Percentiles rank a stretch among this genome's conserved stretches.
Evolutionary conservation across 176 grass and related monocot species (phyloP).

Genomic region (Pharus latifolius): DNA sequence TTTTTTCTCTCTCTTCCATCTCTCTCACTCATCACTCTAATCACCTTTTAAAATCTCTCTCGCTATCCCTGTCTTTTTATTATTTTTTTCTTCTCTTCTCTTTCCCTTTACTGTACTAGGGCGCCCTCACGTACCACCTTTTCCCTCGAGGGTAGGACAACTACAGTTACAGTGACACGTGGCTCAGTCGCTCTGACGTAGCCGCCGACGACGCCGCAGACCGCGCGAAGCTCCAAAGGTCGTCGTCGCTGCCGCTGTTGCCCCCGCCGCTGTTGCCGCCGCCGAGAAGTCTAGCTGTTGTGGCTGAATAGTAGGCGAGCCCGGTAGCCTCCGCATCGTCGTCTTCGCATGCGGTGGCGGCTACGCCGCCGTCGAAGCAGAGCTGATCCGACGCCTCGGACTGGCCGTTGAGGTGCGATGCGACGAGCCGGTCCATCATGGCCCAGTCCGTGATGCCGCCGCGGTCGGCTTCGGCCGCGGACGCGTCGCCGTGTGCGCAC

Average conservation of each 20-base stretch:
- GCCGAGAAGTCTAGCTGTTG: slow-evolving; percentile 19
- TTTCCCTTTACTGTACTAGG: slow-evolving; percentile 31
- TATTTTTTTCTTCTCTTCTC: background rate
- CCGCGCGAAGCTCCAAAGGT: slow-evolving; percentile 83
- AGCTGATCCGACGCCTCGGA: slow-evolving; percentile 45
- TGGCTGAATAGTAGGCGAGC: slow-evolving; percentile 41
- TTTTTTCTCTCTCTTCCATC: slow-evolving; percentile 5
- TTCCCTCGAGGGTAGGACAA: background rate
- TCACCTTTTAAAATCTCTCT: slow-evolving; percentile 31
- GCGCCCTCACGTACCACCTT: background rate
- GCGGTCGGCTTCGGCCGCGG: background rate
- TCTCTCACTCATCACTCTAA: slow-evolving; percentile 29
- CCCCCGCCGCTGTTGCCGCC: background rate
- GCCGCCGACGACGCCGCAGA: slow-evolving; percentile 17
- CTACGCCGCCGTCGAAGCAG: slow-evolving; percentile 39
- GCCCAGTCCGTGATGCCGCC: slow-evolving; percentile 58
- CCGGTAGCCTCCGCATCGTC: background rate
- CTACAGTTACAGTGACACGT: slow-evolving; percentile 25
- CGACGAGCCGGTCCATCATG: slow-evolving; percentile 84
- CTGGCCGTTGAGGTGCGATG: slow-evolving; percentile 88
- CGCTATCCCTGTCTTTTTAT: slow-evolving; percentile 20
- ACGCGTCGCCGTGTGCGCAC: background rate
- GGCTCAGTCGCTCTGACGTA: slow-evolving; percentile 26
- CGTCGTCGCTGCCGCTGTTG: slow-evolving; percentile 26
- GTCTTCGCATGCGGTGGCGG: background rate